Conservation (phyloP, 2,329 filamentous ascomycete genomes). For the Pezicula radicicola region DNA sequence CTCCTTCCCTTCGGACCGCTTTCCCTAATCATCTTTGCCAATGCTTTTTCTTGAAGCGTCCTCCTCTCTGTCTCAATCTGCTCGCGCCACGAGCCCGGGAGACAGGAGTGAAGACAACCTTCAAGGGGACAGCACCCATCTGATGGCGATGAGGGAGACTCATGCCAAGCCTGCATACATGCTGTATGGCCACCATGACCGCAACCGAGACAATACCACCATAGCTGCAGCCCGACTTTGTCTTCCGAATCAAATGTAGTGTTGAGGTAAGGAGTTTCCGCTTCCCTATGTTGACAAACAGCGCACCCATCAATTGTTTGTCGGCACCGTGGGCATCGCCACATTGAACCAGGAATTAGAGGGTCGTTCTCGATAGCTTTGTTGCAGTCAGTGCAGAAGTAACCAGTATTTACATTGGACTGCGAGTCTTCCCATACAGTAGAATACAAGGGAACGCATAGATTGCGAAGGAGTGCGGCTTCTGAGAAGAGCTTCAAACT, state of each 20-base stretch:
- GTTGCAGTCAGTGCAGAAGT: slow-evolving; percentile 52
- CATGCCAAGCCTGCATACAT: slow-evolving; percentile 59
- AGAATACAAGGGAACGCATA: slow-evolving; percentile 52
- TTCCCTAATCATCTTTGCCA: slow-evolving; percentile 32
- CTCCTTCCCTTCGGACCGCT: slow-evolving; percentile 14
- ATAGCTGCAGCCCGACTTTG: slow-evolving; percentile 27
- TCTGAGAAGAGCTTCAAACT: slow-evolving; percentile 58
- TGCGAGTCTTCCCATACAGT: slow-evolving; percentile 52
- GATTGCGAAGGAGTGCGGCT: slow-evolving; percentile 57
- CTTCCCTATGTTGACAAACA: slow-evolving; percentile 48
- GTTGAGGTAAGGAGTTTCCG: slow-evolving; percentile 4
- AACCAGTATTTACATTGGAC: slow-evolving; percentile 49
- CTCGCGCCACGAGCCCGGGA: slow-evolving; percentile 53
- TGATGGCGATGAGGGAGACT: slow-evolving; percentile 26
- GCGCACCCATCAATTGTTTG: slow-evolving; percentile 53
- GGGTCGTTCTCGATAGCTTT: slow-evolving; percentile 45
- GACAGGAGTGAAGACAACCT: slow-evolving; percentile 61
- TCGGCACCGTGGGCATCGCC: slow-evolving; percentile 60
- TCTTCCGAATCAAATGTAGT: slow-evolving; percentile 2
- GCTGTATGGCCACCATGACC: slow-evolving; percentile 60
- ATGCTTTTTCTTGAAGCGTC: slow-evolving; percentile 38
- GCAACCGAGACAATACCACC: slow-evolving; percentile 64
- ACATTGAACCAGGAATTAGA: slow-evolving; percentile 34
- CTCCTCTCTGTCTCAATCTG: slow-evolving; percentile 34
- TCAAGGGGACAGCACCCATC: slow-evolving; percentile 63